Evolutionary conservation across 1,284 basidiomycete genomes (phyloP), one percentile per base, ranked within the genome.

Genomic region (Ceratobasidium sp.): DNA sequence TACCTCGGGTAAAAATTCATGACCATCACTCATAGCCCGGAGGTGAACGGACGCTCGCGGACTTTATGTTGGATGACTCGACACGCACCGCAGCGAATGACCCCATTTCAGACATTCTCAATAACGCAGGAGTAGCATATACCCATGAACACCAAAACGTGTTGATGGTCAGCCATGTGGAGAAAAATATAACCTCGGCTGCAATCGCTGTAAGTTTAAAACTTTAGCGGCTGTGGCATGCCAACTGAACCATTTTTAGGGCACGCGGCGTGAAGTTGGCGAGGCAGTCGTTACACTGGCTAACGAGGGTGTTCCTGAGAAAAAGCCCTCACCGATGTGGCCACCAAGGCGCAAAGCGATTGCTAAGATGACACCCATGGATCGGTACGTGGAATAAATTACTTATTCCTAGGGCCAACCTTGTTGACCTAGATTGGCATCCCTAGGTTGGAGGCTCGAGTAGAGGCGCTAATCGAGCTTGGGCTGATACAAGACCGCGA

Each of bases 91-190:
- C 64, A 27, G 7, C 18, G 5, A 67, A 41, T 18, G 64, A 76
- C 16, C 23, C 23, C n/a, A 76, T 76, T 41, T 76, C 74, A 46
- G 74, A 67, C 33, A 48, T 76, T 44, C 44, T 76, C 16, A 67
- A 66, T n/a, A 67, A 46, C 35, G 74, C 74, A 2, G 74, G 74
- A 8, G 64, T 76, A 57, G 74, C 74, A 33, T 76, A 76, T 59
- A 76, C 48, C 18, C 74, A 76, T 23, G 64, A 76, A 6, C 74
- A 76, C 67, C 74, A 76, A 57, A 76, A 76, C 41, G 64, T 76
- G 7, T 23, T 76, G 18, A 64, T 66, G 52, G 74, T 59, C 50
- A 76, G 74, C 27, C 74, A 76, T 67, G 74, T 76, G 14, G 74
- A 76, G 64, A 76, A 67, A 33, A 76, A 76, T 50, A 76, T 76